These are phyloP conservation scores for Mesembryanthemum crystallinum DNA, from an alignment of 148 eudicot genomes.

Conservation along the genomic window DNA sequence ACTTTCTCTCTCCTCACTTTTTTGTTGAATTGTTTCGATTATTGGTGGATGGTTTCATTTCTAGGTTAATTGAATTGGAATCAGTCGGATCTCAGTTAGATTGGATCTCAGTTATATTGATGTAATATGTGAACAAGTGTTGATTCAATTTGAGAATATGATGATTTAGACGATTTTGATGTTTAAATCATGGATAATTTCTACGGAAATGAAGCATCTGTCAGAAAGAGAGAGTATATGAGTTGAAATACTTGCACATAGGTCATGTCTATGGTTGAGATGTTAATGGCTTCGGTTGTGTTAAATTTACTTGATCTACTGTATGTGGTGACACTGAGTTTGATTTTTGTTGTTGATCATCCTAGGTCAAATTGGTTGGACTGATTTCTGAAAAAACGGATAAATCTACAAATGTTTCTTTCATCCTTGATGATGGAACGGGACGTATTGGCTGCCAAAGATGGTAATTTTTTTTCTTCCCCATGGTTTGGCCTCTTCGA, in stretches of 20 bases:
- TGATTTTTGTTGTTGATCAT: neutral
- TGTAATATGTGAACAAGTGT: too few species aligned
- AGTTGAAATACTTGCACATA: too few species aligned
- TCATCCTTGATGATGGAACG: slow-evolving; percentile 60
- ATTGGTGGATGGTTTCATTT: too few species aligned
- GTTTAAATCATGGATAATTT: neutral
- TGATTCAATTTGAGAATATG: too few species aligned
- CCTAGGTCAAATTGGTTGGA: slow-evolving; percentile 60
- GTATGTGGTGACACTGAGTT: neutral
- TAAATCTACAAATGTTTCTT: slow-evolving; percentile 53
- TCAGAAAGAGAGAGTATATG: too few species aligned
- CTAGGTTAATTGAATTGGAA: too few species aligned
- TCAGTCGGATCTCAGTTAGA: too few species aligned
- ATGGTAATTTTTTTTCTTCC: slow-evolving; percentile 33
- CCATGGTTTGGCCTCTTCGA: neutral
- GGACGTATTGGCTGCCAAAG: slow-evolving; percentile 56
- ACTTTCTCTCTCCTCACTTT: too few species aligned
- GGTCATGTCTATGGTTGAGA: neutral
- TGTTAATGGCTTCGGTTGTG: neutral
- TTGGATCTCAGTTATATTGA: neutral
- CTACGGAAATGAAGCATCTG: neutral
- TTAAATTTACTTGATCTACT: neutral
- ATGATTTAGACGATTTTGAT: neutral
- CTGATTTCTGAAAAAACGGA: slow-evolving; percentile 42
- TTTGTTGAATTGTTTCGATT: too few species aligned